phyloP scores from a whole-genome alignment of 108 stramenopile species.

The Stephanodiscus triporus region DNA sequence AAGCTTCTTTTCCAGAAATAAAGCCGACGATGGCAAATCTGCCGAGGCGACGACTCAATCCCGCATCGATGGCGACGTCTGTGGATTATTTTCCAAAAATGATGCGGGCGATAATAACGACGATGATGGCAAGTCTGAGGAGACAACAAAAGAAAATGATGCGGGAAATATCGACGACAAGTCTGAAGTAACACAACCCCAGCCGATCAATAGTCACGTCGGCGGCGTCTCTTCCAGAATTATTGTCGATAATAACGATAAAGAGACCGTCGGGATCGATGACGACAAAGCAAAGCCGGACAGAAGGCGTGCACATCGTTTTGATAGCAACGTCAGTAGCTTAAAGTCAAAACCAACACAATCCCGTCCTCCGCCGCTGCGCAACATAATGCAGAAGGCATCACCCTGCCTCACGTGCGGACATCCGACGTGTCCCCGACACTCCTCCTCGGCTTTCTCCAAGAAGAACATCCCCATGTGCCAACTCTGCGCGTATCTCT shows the following conservation, averaged over 20 bases:
- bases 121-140: background rate
- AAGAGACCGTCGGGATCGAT: background rate
- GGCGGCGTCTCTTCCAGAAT: background rate
- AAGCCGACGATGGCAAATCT: no score
- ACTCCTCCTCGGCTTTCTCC: constrained; percentile 53
- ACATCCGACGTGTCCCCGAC: constrained; percentile 46
- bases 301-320: background rate
- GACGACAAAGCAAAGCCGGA: background rate
- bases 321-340: background rate
- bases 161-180: background rate
- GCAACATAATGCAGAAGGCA: constrained; percentile 9
- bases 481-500: constrained; percentile 55
- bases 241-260: background rate
- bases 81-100: no score
- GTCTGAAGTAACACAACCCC: constrained; percentile 11
- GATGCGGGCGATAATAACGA: background rate
- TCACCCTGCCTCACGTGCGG: constrained; percentile 49
- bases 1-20: background rate
- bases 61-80: no score
- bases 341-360: background rate
- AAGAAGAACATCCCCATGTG: constrained; percentile 60
- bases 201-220: background rate
- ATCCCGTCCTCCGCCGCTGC: constrained; percentile 13
- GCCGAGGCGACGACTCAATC: no score
- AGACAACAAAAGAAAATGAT: background rate